phyloP scores from a whole-genome alignment of 2,329 filamentous ascomycete species.

The Xylariaceae sp. region DNA sequence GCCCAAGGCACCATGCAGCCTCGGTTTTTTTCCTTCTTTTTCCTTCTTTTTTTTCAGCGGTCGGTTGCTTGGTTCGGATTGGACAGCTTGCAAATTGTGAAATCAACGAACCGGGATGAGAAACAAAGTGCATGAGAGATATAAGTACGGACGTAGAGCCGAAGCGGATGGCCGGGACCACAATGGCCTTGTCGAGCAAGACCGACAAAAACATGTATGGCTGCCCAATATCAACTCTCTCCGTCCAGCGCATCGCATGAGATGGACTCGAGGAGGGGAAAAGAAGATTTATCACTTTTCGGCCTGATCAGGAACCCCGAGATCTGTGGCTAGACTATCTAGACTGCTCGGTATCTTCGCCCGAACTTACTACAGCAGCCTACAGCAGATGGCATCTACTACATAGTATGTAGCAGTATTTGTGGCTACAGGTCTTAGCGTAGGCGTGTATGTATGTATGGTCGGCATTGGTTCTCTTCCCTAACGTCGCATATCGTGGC shows the following conservation, averaged over 20 bases:
- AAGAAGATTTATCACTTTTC: neutral
- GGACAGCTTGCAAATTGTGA: neutral
- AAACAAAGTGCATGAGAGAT: neutral
- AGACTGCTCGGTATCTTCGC: too few relatives aligned
- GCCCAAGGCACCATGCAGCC: neutral
- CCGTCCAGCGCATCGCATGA: slow-evolving; percentile 14
- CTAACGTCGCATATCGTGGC: neutral
- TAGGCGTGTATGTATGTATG: too few relatives aligned
- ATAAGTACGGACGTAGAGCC: neutral
- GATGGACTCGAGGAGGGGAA: neutral
- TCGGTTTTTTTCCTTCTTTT: too few relatives aligned
- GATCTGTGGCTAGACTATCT: neutral
- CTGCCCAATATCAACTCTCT: slow-evolving; percentile 19
- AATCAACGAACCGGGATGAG: neutral
- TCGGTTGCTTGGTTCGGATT: neutral
- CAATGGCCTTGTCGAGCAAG: neutral
- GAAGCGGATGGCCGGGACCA: neutral
- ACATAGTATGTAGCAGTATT: too few relatives aligned
- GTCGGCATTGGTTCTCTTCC: too few relatives aligned
- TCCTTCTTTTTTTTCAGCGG: neutral
- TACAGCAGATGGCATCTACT: too few relatives aligned
- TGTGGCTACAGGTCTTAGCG: too few relatives aligned
- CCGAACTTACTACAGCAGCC: too few relatives aligned
- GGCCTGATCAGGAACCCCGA: slow-evolving; percentile 8
- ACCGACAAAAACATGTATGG: slow-evolving; percentile 16